Conservation (phyloP, 495 filamentous ascomycete genomes). For the Pyrenopolyporus hunteri region DNA sequence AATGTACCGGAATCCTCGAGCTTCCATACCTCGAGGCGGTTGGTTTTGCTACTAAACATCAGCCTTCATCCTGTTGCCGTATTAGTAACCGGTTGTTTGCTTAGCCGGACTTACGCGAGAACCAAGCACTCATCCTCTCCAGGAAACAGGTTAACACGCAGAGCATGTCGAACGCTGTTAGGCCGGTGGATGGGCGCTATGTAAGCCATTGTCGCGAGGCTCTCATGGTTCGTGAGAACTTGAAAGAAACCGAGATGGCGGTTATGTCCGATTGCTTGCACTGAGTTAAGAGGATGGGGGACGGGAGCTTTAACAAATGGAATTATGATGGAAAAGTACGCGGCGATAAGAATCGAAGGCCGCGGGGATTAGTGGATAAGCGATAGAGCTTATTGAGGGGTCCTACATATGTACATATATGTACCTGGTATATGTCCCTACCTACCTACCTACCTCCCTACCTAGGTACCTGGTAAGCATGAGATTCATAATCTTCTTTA, state of each 20-base stretch:
- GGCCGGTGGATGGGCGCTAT: conserved; percentile 91
- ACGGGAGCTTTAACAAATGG: not conserved
- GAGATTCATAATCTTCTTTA: too few relatives aligned
- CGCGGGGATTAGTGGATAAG: conserved; percentile 28
- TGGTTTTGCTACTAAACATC: conserved; percentile 72
- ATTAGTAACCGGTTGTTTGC: conserved; percentile 14
- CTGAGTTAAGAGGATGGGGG: not conserved
- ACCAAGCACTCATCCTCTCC: conserved; percentile 80
- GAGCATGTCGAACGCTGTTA: conserved; percentile 85
- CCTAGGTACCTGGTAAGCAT: too few relatives aligned
- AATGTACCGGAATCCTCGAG: conserved; percentile 50
- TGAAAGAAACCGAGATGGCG: not conserved
- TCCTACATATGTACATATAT: too few relatives aligned
- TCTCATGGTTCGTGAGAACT: conserved; percentile 28
- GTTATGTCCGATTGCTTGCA: not conserved
- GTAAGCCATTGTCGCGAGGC: conserved; percentile 74
- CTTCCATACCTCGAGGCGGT: conserved; percentile 86
- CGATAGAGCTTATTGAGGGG: conserved; percentile 20
- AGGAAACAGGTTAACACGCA: conserved; percentile 77
- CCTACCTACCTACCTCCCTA: too few relatives aligned
- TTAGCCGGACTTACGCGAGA: conserved; percentile 69
- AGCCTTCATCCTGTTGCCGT: not conserved
- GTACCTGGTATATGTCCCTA: not conserved
- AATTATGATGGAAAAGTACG: conserved; percentile 33
- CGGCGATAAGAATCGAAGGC: conserved; percentile 38